Conservation (phyloP, 164 flowering plant genomes). For the Aristolochia californica region DNA sequence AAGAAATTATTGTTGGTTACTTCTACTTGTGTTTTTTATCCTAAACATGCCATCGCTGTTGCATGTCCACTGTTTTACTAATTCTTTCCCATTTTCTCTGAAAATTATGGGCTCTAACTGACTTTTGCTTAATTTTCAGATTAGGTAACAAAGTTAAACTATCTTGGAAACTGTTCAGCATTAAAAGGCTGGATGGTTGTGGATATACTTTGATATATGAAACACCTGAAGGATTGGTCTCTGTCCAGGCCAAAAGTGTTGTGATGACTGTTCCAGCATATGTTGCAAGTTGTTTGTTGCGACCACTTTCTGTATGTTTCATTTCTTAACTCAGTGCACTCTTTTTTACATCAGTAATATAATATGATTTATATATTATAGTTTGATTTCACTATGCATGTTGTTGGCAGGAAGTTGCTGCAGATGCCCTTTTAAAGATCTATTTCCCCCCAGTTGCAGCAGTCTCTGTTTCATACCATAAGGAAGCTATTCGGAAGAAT, state of each 20-base stretch:
- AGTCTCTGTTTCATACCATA: constrained; percentile 77
- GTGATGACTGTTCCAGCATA: constrained; percentile 83
- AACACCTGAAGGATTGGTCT: constrained; percentile 69
- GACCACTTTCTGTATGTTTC: constrained; percentile 76
- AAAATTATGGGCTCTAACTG: neutral
- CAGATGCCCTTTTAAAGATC: constrained; percentile 77
- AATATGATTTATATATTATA: neutral
- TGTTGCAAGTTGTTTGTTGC: constrained; percentile 62
- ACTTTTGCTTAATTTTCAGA: constrained; percentile 27
- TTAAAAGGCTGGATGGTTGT: constrained; percentile 38
- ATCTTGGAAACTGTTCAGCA: constrained; percentile 76
- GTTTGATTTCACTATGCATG: neutral
- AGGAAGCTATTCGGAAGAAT: constrained; percentile 67
- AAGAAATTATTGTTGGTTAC: too few species aligned
- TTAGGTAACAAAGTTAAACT: constrained; percentile 69
- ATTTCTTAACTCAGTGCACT: constrained; percentile 1
- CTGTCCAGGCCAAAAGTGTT: constrained; percentile 53
- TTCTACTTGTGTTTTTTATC: too few species aligned
- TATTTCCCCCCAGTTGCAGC: constrained; percentile 95
- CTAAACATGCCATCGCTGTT: too few species aligned
- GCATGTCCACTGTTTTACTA: neutral
- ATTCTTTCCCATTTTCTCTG: neutral
- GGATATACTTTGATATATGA: constrained; percentile 67
- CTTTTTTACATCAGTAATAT: neutral
- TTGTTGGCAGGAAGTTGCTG: constrained; percentile 55